Percentiles rank a stretch among this genome's conserved stretches.
Conservation (phyloP, 129 eudicot species). For the Flaveria robusta region DNA sequence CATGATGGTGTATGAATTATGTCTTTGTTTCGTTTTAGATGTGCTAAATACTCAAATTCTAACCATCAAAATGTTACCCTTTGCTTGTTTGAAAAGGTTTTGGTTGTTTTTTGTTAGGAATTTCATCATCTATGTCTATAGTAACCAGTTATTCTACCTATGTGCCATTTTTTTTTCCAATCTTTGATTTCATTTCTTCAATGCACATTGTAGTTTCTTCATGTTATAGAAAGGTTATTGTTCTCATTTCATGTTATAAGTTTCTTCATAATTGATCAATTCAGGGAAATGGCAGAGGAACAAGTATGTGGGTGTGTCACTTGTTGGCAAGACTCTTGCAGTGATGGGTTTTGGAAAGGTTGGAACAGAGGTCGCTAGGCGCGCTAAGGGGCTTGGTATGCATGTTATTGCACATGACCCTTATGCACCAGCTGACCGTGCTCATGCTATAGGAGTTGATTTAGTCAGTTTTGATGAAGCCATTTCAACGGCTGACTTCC, state of each 20-base stretch:
- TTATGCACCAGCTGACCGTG: slow-evolving; percentile 98
- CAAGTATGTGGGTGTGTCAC: slow-evolving; percentile 96
- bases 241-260: background rate
- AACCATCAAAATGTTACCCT: background rate
- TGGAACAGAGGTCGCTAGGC: slow-evolving; percentile 95
- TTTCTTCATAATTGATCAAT: background rate
- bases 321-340: slow-evolving; percentile 96
- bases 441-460: slow-evolving; percentile 91
- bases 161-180: background rate
- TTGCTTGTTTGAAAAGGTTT: no score
- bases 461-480: slow-evolving; percentile 94
- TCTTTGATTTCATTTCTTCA: background rate
- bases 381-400: slow-evolving; percentile 99
- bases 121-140: no score
- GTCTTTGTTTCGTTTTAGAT: background rate
- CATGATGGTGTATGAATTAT: background rate
- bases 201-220: background rate
- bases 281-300: slow-evolving; percentile 90
- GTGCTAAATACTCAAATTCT: background rate
- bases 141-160: no score
- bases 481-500: slow-evolving; percentile 71
- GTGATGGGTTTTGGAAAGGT: slow-evolving; percentile 98
- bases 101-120: no score
- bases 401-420: slow-evolving; percentile 97
- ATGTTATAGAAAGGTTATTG: background rate